Evolutionary conservation across 2,329 filamentous ascomycete species (phyloP).

Genomic region (Hortaea sp.): DNA sequence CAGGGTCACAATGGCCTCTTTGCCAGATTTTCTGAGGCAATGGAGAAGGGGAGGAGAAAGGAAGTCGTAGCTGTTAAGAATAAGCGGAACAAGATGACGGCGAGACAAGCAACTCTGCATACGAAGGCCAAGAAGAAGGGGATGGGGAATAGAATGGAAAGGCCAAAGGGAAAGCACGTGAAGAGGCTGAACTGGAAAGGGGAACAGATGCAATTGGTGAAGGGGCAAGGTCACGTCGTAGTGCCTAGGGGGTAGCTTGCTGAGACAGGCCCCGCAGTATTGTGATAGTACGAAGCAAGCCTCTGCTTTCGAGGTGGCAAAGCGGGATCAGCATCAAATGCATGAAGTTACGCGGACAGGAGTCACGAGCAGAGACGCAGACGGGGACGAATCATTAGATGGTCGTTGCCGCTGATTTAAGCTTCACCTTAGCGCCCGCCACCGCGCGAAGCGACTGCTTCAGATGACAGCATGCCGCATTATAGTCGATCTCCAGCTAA

Average conservation of each 20-base stretch:
- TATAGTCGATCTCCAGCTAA: no score
- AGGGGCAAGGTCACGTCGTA: constrained; percentile 1
- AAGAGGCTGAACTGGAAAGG: constrained; percentile 2
- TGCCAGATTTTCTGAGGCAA: background rate
- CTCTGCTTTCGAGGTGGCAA: no score
- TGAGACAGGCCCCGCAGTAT: no score
- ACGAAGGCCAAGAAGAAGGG: constrained; percentile 4
- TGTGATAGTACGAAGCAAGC: no score
- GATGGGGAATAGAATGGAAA: background rate
- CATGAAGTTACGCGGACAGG: no score
- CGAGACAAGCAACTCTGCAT: background rate
- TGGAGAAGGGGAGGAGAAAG: background rate
- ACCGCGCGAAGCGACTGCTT: no score
- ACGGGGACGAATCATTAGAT: no score
- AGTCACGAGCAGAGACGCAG: no score
- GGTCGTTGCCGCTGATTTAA: no score
- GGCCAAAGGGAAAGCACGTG: background rate
- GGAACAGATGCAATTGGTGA: constrained; percentile 1
- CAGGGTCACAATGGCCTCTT: background rate
- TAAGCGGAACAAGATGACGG: background rate
- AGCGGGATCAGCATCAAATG: no score
- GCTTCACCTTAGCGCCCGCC: no score
- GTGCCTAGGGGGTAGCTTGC: background rate
- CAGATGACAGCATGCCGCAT: no score
- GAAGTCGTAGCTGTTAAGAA: background rate